These are phyloP conservation scores for Casuarina glauca DNA, from an alignment of 306 rosid species.

Conservation along the genomic window DNA sequence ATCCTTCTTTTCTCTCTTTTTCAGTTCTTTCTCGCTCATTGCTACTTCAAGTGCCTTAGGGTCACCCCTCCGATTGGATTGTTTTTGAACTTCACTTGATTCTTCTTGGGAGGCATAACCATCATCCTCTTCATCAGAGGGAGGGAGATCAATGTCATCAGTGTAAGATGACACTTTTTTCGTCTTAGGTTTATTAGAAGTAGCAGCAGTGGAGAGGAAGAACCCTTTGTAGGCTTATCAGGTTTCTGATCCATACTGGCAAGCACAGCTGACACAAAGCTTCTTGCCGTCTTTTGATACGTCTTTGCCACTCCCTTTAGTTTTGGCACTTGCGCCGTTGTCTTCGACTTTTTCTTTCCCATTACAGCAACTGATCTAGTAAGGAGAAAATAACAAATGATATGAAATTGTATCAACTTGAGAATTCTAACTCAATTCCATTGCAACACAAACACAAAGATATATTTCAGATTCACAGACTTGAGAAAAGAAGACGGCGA, in stretches of 20 bases:
- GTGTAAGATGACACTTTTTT: slow-evolving; percentile 32
- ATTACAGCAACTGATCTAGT: slow-evolving; percentile 11
- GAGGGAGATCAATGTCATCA: slow-evolving; percentile 44
- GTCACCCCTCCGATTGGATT: slow-evolving; percentile 29
- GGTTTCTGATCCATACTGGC: slow-evolving; percentile 48
- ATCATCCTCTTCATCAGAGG: slow-evolving; percentile 44
- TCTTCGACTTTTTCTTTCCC: slow-evolving; percentile 31
- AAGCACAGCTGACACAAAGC: slow-evolving; percentile 32
- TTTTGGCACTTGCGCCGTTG: slow-evolving; percentile 22
- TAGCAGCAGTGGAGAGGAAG: slow-evolving; percentile 30
- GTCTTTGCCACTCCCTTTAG: slow-evolving; percentile 8
- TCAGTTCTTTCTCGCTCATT: slow-evolving; percentile 45
- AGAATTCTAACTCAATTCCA: neutral
- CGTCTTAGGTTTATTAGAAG: slow-evolving; percentile 16
- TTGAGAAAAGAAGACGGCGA: no score
- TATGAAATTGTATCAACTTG: neutral
- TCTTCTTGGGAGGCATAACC: slow-evolving; percentile 26
- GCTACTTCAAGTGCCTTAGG: slow-evolving; percentile 41
- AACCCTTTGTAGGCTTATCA: slow-evolving; percentile 35
- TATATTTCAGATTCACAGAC: no score
- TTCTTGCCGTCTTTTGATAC: slow-evolving; percentile 24
- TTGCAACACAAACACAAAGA: neutral
- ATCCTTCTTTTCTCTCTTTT: slow-evolving; percentile 65
- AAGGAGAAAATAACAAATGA: neutral
- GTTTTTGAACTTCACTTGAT: slow-evolving; percentile 8